Percentiles rank a stretch among this genome's conserved stretches.
These are phyloP conservation scores for Penicillium sp. DNA, from an alignment of 2,329 filamentous ascomycete genomes.

Conservation along the genomic window DNA sequence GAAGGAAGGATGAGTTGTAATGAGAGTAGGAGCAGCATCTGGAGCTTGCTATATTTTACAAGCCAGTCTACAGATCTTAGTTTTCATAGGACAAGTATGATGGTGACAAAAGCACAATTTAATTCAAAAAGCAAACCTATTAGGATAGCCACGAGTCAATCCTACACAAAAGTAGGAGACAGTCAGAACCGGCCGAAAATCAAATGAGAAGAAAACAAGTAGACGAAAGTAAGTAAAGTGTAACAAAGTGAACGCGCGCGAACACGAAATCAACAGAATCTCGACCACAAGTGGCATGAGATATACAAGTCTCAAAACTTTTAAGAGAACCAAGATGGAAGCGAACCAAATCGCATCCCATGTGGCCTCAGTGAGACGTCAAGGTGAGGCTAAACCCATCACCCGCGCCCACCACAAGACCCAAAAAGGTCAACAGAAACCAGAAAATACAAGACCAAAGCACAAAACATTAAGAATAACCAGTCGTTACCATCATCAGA, in stretches of 20 bases:
- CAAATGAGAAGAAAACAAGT: constrained; percentile 14
- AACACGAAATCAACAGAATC: constrained; percentile 4
- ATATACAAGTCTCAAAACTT: constrained; percentile 30
- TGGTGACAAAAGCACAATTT: background rate
- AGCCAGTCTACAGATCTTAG: background rate
- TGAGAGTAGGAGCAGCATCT: too few relatives aligned
- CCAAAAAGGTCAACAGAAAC: constrained; percentile 22
- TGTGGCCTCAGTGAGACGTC: constrained; percentile 25
- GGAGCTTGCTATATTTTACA: background rate
- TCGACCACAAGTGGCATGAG: constrained; percentile 4
- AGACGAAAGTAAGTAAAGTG: constrained; percentile 1
- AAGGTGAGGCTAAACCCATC: constrained; percentile 31
- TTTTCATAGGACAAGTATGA: background rate
- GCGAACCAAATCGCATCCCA: constrained; percentile 21
- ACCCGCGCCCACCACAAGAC: constrained; percentile 36
- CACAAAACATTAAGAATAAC: background rate
- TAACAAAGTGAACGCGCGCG: constrained; percentile 2
- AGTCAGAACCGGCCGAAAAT: constrained; percentile 47
- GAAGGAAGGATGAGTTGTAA: too few relatives aligned
- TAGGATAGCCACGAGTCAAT: constrained; percentile 50
- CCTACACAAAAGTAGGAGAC: constrained; percentile 42
- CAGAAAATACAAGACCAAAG: background rate
- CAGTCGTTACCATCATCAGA: background rate
- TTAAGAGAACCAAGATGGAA: constrained; percentile 25
- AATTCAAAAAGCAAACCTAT: constrained; percentile 15